These are phyloP conservation scores for Pyronema omphalodes DNA, from an alignment of 495 filamentous ascomycete species.

Conservation along the genomic window DNA sequence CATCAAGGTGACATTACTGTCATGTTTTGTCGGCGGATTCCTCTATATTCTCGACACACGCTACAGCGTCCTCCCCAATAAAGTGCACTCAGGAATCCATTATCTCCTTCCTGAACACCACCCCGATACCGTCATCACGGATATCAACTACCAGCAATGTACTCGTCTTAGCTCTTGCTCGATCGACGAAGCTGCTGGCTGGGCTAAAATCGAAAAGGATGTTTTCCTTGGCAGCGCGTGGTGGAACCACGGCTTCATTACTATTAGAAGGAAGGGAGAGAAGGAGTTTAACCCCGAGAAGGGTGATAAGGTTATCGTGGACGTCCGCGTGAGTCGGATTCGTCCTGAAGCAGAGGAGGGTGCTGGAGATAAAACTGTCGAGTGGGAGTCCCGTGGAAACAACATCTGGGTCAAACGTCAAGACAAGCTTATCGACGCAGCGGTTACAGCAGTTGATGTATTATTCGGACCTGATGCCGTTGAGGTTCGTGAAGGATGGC, in stretches of 20 bases:
- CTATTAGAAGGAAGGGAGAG: slow-evolving; percentile 73
- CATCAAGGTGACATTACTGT: slow-evolving; percentile 55
- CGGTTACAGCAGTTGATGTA: slow-evolving; percentile 72
- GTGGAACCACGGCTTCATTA: slow-evolving; percentile 63
- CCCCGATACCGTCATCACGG: slow-evolving; percentile 64
- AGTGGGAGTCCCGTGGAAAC: slow-evolving; percentile 63
- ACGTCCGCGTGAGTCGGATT: slow-evolving; percentile 59
- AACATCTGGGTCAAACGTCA: slow-evolving; percentile 81
- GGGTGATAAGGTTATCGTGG: slow-evolving; percentile 64
- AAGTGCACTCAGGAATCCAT: slow-evolving; percentile 36
- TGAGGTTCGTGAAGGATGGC: slow-evolving; percentile 70
- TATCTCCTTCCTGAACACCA: slow-evolving; percentile 68
- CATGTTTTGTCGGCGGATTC: slow-evolving; percentile 44
- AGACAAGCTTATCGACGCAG: slow-evolving; percentile 46
- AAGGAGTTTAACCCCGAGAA: slow-evolving; percentile 49
- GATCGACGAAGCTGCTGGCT: slow-evolving; percentile 45
- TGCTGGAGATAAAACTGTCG: slow-evolving; percentile 36
- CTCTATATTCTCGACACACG: slow-evolving; percentile 64
- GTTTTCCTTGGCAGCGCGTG: slow-evolving; percentile 59
- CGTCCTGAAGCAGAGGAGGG: slow-evolving; percentile 44
- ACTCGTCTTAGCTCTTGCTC: slow-evolving; percentile 55
- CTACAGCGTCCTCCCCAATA: slow-evolving; percentile 63
- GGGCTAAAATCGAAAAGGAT: slow-evolving; percentile 84
- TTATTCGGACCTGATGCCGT: slow-evolving; percentile 87
- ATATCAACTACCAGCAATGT: slow-evolving; percentile 70